Evolutionary conservation across 495 filamentous ascomycete genomes (phyloP), one percentile per base, ranked within the genome.

Genomic region (Aspergillus haitiensis): DNA sequence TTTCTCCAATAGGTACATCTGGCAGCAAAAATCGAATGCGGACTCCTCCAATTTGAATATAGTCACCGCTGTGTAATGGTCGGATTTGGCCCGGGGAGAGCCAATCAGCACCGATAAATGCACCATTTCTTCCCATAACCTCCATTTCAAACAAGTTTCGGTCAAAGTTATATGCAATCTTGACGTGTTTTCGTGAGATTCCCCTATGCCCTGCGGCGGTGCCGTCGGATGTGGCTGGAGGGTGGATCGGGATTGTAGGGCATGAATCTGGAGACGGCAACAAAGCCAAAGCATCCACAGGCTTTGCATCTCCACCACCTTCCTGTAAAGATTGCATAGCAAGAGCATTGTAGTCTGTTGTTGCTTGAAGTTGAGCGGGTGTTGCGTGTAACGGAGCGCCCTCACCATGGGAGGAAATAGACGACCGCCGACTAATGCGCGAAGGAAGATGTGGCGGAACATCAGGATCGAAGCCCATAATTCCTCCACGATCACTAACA

Each of bases 141-240:
- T 88, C 79, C 64, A 94, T 84, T 67, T 95, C 87, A 60, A 93
- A 98, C 12, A 86, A 70, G 55, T 86, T 82, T 60, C 81, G 82
- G 18, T 86, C 81, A 59, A 86, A 86, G 65, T 93, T 92, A 71
- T 90, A 98, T 11, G 84, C 73, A 54, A 98, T 92, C 66, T 85
- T 88, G 37, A 92, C 83, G 71, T 98, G 94, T 67, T 88, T 81
- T 40, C 93, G 83, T 6, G 93, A 97, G 37, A 98, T 97, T 12
- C 78, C 77, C 54, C 82, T 83, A 45, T 84, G 77, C 4, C 79
- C 78, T 27, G 84, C 86, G 54, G 88, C 88, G 50, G 76, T 86
- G 50, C 81, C 83, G 52, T 80, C 82, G 45, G 82, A 75, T 34
- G 86, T 86, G 6, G 83, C 83, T 1, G 87, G 84, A 6, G 89